Conservation (phyloP, 2,329 filamentous ascomycete species). For the Monosporascus sp. region DNA sequence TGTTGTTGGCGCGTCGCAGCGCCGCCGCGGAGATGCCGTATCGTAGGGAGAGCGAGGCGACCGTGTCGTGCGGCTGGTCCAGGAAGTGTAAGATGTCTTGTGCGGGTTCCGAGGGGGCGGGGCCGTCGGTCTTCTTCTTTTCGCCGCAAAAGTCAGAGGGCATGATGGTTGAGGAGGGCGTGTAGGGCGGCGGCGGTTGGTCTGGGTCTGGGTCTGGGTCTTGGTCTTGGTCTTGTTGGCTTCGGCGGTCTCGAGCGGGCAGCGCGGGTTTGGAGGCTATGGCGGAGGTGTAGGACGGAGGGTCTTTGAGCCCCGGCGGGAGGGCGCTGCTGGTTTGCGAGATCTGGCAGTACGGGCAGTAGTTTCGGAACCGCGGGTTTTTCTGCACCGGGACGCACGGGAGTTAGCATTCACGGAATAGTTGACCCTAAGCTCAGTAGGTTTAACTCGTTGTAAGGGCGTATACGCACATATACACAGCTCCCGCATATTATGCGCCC, state of each 20-base stretch:
- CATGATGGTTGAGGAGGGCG: slow-evolving; percentile 11
- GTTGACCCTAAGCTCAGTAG: too few species aligned
- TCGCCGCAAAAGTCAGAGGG: not conserved
- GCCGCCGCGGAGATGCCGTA: slow-evolving; percentile 63
- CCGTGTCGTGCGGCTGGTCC: slow-evolving; percentile 61
- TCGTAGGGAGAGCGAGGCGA: slow-evolving; percentile 63
- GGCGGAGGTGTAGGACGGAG: slow-evolving; percentile 57
- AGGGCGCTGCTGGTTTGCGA: slow-evolving; percentile 47
- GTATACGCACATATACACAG: slow-evolving; percentile 50
- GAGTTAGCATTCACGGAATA: not conserved
- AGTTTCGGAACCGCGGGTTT: slow-evolving; percentile 62
- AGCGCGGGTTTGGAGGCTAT: slow-evolving; percentile 24
- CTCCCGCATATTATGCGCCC: slow-evolving; percentile 63
- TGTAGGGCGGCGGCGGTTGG: slow-evolving; percentile 37
- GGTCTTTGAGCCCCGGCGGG: slow-evolving; percentile 60
- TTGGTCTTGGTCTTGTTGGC: not conserved
- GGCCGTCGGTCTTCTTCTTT: slow-evolving; percentile 25
- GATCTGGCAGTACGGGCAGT: slow-evolving; percentile 74
- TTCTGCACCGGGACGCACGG: slow-evolving; percentile 32
- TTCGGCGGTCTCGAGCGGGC: too few species aligned
- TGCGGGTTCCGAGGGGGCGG: slow-evolving; percentile 26
- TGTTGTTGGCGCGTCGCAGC: slow-evolving; percentile 61
- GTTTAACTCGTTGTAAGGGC: not conserved
- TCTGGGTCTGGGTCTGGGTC: slow-evolving; percentile 6
- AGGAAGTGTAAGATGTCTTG: slow-evolving; percentile 72